A percentile compares a stretch with the other conserved stretches of the same genome.
Evolutionary conservation across 2,329 filamentous ascomycete genomes (phyloP).

Genomic region (Alternaria viburni): DNA sequence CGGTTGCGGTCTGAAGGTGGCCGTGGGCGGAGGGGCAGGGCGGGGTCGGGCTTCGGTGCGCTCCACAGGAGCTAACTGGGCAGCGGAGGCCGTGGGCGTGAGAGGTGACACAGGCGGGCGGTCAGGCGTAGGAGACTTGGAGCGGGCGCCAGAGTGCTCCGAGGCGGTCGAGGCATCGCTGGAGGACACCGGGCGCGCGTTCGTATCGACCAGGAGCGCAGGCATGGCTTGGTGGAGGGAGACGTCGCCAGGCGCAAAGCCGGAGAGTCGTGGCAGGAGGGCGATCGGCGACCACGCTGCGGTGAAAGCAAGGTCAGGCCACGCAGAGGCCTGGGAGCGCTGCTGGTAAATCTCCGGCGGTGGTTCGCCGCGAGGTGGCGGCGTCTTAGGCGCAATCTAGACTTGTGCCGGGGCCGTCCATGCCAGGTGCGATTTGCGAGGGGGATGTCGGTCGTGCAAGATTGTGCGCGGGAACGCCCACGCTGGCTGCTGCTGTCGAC

Average conservation of each 20-base stretch:
- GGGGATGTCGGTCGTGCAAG: conserved; percentile 6
- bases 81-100: conserved; percentile 45
- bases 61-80: conserved; percentile 43
- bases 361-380: conserved; percentile 18
- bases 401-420: conserved; percentile 12
- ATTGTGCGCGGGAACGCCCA: conserved; percentile 1
- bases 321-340: conserved; percentile 11
- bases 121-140: conserved; percentile 41
- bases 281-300: conserved; percentile 12
- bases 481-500: conserved; percentile 5
- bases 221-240: conserved; percentile 44
- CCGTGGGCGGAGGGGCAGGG: conserved; percentile 36
- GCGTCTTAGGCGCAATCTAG: conserved; percentile 15
- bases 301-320: conserved; percentile 13
- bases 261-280: conserved; percentile 21
- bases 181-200: conserved; percentile 31
- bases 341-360: conserved; percentile 13
- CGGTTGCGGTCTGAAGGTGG: conserved; percentile 52
- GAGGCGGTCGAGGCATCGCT: conserved; percentile 32
- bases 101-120: conserved; percentile 50
- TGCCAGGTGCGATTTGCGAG: conserved; percentile 14
- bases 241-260: conserved; percentile 25
- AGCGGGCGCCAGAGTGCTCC: conserved; percentile 28
- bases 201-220: conserved; percentile 44
- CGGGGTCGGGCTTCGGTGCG: conserved; percentile 32